Evolutionary conservation across 163 green algal species (phyloP), one percentile per base, ranked within the genome.

Genomic region (Volvox carteri): DNA sequence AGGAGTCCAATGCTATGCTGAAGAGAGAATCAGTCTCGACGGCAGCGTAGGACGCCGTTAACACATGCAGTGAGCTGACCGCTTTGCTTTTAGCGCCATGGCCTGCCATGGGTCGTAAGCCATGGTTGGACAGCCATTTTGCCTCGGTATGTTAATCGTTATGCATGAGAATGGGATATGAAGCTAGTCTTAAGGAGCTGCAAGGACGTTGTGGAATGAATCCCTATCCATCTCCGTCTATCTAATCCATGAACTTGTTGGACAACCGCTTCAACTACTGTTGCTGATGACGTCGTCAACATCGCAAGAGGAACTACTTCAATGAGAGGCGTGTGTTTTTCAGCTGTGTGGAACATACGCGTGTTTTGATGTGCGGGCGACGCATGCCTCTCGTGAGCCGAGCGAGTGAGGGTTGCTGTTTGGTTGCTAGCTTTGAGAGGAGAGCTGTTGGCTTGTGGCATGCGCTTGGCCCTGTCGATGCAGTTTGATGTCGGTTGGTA

Each of bases 371-470:
- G 52, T 85, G 50, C 75, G 58, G 78, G 56, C 78, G 78, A 41
- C 60, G 41, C 78, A 86, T 60, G 78, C 78, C 60, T 86, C 52
- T 39, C 78, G 78, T 77, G 78, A 86, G 78, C 60, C 60, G 78
- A 86, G 78, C 58, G 78, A 78, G 4, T 67, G 78, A 86, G 78
- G 78, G 78, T 86, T 72, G 50, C 21, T 86, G 37, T 86, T 75
- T 48, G 78, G 78, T 65, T 50, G 42, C 39, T 60, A 67, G 77
- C 52, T 33, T 65, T 65, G 68, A 73, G 52, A 85, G 77, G 77
- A 85, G 77, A 85, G 77, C 77, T 77, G 41, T 75, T 65, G 78
- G 78, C 54, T 12, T 75, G 39, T 46, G 78, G 35, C 39, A 44
- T 86, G 56, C 5, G 52, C 56, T 54, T 60, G 39, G 56, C 78